These are phyloP conservation scores for Acacia crassicarpa DNA, from an alignment of 306 rosid species.

Conservation along the genomic window DNA sequence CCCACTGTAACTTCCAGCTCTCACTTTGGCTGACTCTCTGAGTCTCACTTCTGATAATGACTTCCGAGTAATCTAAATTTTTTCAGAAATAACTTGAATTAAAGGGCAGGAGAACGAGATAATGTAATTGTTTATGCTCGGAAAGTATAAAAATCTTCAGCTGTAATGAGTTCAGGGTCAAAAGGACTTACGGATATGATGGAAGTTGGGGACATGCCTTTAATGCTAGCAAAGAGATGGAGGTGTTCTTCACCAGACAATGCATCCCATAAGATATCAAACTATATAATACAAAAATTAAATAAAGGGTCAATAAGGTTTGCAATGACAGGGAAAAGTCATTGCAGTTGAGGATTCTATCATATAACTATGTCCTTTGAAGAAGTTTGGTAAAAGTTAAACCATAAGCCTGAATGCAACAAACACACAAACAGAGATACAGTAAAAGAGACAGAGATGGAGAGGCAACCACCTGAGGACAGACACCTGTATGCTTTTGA, in stretches of 20 bases:
- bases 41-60: conserved; percentile 80
- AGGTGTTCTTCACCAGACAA: conserved; percentile 84
- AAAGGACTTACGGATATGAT: conserved; percentile 54
- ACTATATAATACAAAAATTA: conserved; percentile 44
- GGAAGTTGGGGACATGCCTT: conserved; percentile 70
- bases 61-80: conserved; percentile 52
- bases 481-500: conserved; percentile 75
- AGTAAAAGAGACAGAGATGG: neutral
- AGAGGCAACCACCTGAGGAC: conserved; percentile 76
- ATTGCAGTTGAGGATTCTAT: conserved; percentile 8
- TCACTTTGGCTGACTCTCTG: conserved; percentile 59
- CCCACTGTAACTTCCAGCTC: conserved; percentile 91
- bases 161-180: conserved; percentile 22
- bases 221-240: conserved; percentile 75
- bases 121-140: neutral
- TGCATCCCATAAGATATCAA: conserved; percentile 88
- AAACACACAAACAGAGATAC: neutral
- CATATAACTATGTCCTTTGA: neutral
- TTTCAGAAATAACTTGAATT: conserved; percentile 30
- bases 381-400: neutral
- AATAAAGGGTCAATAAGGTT: conserved; percentile 11
- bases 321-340: conserved; percentile 4
- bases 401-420: conserved; percentile 5
- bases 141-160: neutral
- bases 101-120: conserved; percentile 7